Evolutionary conservation across 2,329 filamentous ascomycete species (phyloP), one percentile per base, ranked within the genome.

Genomic region (Endothia cerciana): DNA sequence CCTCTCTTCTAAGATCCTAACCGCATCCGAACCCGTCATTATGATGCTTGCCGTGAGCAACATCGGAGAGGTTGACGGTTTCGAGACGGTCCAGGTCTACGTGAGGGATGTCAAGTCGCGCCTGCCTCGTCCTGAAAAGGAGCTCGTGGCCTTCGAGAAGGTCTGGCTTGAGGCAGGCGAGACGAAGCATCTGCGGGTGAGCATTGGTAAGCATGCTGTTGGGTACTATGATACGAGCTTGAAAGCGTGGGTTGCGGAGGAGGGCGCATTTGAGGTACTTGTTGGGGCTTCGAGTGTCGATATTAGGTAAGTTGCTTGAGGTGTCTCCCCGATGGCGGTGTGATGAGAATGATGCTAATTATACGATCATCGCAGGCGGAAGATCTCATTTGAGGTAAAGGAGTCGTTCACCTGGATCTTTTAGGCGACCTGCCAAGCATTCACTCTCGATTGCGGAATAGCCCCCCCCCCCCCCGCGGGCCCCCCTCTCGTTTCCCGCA

Each of bases 71-170:
- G 75, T 83, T 0, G 78, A 83, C 2, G 89, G 89, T 1, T 79
- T 83, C 1, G 89, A 92, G 73, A 88, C 86, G 43, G 85, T 91
- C 8, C 90, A 92, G 76, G 79, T 88, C 2, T 92, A 92, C 70
- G 80, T 92, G 58, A 81, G 82, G n/a, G 88, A 90, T 64, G 80
- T 85, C 60, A 86, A 85, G 73, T 87, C 87, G 1, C 79, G 83
- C 11, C 79, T 92, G n/a, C 85, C 85, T 0, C 79, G 89, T 28
- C 89, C 89, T 0, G 85, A 87, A 70, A 91, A 92, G 77, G 90
- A 92, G 76, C 80, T 92, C 1, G 87, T 88, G 41, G 89, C 87
- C 0, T 92, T 92, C 72, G 84, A 85, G 65, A 91, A 91, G 76
- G 82, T 90, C 0, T 81, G 77, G 60, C 75, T 92, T 3, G 80